These are phyloP conservation scores for Euphorbia schlechtendalii DNA, from an alignment of 441 rosid genomes.

Conservation along the genomic window DNA sequence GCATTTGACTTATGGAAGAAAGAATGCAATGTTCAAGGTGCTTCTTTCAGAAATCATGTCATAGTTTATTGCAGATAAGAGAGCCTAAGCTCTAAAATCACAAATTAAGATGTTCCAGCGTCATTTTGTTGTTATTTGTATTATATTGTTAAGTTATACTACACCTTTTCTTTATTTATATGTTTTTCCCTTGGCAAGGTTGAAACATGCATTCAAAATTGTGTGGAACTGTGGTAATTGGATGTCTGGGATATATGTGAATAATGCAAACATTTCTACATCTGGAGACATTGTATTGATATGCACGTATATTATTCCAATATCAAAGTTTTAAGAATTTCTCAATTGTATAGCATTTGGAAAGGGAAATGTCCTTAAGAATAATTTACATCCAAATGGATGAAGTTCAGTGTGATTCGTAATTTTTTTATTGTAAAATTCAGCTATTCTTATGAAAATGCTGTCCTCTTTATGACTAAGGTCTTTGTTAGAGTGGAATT, in stretches of 20 bases:
- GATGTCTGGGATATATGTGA: neutral
- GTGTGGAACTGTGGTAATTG: neutral
- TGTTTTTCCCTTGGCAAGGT: neutral
- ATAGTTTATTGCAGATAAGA: slow-evolving; percentile 14
- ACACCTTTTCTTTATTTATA: neutral
- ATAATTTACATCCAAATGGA: neutral
- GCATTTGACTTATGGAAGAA: slow-evolving; percentile 76
- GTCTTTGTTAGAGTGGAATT: neutral
- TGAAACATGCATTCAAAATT: neutral
- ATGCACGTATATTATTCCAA: neutral
- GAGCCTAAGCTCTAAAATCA: neutral
- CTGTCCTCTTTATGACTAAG: neutral
- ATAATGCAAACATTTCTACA: neutral
- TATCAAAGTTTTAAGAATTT: neutral
- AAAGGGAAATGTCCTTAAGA: neutral
- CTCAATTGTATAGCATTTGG: neutral
- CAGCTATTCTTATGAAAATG: neutral
- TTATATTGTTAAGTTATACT: neutral
- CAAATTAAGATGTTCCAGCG: neutral
- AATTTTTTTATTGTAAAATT: neutral
- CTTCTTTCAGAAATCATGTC: slow-evolving; percentile 27
- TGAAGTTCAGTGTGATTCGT: neutral
- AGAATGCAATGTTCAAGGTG: slow-evolving; percentile 53
- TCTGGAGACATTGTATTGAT: neutral
- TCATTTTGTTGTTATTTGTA: neutral